Evolutionary conservation across 148 eudicot species (phyloP), one percentile per base, ranked within the genome.

Genomic region (Chenopodium quinoa): DNA sequence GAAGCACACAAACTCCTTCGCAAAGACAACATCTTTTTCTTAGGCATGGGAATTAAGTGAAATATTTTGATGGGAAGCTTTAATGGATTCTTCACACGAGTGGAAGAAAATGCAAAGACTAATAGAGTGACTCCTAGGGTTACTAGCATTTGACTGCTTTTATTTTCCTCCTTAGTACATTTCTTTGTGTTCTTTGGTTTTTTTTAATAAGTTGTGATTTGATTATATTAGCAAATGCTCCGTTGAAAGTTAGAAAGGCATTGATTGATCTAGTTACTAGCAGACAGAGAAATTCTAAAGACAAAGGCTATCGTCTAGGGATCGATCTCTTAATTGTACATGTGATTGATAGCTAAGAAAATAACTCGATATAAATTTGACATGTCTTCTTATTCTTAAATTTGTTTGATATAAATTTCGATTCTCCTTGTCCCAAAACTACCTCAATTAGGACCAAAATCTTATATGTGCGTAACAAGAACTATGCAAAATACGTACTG

Each of bases 61-160:
- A 40, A 5, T 40, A 6, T 40, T 40, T 40, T 40, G 44, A 40
- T 40, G 44, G 9, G 5, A 67, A 3, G 71, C 75, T 46, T 72
- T 73, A 10, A n/a, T 4, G 19, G 76, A 73, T 73, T 73, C 60
- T 73, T 46, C 32, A 47, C 58, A 73, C 76, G 76, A 73, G 19
- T 48, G 76, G 58, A 50, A 47, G 76, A 73, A 73, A 22, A n/a
- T 23, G 34, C 23, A n/a, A 73, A 13, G 76, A 73, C 32, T 4
- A 40, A 67, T 73, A 50, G 58, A 17, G 19, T 47, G 76, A 46
- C 76, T 73, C 52, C 52, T 73, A 73, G 76, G 32, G 60, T 73
- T 47, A 73, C 58, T 73, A 50, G 58, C 29, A 48, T 73, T 73
- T 73, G 76, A 73, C 76, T 73, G 76, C 76, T 73, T 73, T 67